Conservation (phyloP, 139 green algal species). For the Coccomyxa sp. region DNA sequence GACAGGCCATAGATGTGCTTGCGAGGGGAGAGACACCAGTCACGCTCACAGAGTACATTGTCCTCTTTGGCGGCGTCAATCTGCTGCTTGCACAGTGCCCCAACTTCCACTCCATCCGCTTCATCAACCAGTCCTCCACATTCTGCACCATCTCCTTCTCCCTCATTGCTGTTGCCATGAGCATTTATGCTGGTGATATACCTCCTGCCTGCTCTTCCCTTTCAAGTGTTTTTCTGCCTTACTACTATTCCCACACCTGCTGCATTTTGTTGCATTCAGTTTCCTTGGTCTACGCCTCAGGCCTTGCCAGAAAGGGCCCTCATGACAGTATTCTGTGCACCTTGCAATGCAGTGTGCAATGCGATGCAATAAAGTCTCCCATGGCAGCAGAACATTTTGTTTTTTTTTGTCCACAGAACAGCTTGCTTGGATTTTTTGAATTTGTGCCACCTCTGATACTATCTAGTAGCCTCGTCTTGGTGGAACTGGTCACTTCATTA, state of each 20-base stretch:
- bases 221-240: background rate
- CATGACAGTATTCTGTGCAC: too few relatives aligned
- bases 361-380: too few relatives aligned
- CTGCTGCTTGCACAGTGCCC: background rate
- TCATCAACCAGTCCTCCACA: background rate
- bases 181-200: background rate
- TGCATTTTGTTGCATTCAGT: background rate
- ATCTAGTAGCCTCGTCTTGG: too few relatives aligned
- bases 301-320: too few relatives aligned
- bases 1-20: background rate
- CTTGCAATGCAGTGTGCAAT: too few relatives aligned
- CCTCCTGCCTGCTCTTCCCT: background rate
- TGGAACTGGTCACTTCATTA: too few relatives aligned
- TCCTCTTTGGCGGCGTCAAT: background rate
- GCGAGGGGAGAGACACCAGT: background rate
- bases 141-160: slow-evolving; percentile 5
- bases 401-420: too few relatives aligned
- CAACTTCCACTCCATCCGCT: slow-evolving; percentile 2
- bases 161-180: background rate
- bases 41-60: background rate
- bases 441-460: too few relatives aligned
- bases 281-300: too few relatives aligned
- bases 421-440: too few relatives aligned
- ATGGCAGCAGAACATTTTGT: too few relatives aligned
- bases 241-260: background rate